These are phyloP conservation scores for Solanum neorickii DNA, from an alignment of 257 asterid species.

Conservation along the genomic window DNA sequence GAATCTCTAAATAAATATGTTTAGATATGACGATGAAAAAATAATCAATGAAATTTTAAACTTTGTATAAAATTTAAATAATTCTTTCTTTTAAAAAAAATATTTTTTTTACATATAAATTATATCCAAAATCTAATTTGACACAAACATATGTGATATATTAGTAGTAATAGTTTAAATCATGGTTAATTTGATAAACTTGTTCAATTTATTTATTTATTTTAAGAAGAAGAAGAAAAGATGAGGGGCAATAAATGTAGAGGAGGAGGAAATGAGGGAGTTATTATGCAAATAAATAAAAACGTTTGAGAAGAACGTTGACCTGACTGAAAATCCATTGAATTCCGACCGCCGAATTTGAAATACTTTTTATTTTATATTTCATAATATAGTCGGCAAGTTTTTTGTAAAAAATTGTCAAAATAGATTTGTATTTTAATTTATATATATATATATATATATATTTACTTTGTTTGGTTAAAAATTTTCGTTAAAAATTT, in stretches of 20 bases:
- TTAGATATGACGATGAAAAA: accelerated
- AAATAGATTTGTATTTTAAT: too few species aligned
- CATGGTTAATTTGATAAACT: too few species aligned
- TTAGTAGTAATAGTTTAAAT: background rate
- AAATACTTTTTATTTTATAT: background rate
- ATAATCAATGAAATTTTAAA: too few species aligned
- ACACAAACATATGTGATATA: background rate
- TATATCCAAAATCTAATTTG: background rate
- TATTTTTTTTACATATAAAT: too few species aligned
- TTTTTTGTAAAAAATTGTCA: background rate
- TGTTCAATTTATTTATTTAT: too few species aligned
- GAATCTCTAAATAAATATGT: too few species aligned
- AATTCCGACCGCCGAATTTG: background rate
- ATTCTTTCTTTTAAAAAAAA: too few species aligned
- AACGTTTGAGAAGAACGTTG: background rate
- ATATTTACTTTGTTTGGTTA: too few species aligned
- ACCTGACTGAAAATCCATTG: background rate
- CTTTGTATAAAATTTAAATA: too few species aligned
- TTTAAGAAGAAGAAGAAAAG: too few species aligned
- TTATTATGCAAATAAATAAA: background rate
- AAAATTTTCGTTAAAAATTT: too few species aligned
- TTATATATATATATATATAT: too few species aligned
- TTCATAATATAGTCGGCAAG: background rate
- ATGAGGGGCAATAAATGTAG: background rate
- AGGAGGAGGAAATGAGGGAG: background rate